phyloP scores from a whole-genome alignment of 257 asterid genomes.

The Solanum microdontum region DNA sequence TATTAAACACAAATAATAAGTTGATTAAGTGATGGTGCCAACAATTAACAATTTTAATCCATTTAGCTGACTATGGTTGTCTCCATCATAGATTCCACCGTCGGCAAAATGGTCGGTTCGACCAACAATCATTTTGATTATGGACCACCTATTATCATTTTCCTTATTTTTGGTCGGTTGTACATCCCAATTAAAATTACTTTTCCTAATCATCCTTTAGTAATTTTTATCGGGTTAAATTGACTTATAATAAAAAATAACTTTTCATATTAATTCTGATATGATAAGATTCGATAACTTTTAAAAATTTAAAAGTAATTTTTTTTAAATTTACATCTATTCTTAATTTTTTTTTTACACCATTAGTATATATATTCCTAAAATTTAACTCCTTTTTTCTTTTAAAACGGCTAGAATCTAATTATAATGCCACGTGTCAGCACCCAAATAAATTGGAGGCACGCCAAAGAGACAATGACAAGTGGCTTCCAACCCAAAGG shows the following conservation, averaged over 20 bases:
- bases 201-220: neutral
- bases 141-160: conserved; percentile 11
- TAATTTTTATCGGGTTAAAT: neutral
- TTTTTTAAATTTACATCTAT: neutral
- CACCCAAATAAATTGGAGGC: conserved; percentile 34
- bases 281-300: neutral
- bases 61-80: neutral
- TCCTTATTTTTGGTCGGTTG: conserved; percentile 37
- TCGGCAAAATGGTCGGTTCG: conserved; percentile 30
- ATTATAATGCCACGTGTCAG: conserved; percentile 24
- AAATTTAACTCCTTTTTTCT: neutral
- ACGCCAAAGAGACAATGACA: conserved; percentile 9
- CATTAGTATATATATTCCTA: neutral
- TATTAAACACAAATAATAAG: neutral
- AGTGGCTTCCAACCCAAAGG: neutral
- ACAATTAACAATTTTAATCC: neutral
- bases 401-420: neutral
- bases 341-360: neutral
- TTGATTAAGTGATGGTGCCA: neutral
- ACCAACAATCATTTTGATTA: conserved; percentile 25
- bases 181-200: neutral
- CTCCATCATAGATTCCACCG: neutral
- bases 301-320: neutral
- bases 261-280: neutral
- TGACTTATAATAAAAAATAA: neutral